Evolutionary conservation across 768 basidiomycete species (phyloP).

Genomic region (Podaxis sp.): DNA sequence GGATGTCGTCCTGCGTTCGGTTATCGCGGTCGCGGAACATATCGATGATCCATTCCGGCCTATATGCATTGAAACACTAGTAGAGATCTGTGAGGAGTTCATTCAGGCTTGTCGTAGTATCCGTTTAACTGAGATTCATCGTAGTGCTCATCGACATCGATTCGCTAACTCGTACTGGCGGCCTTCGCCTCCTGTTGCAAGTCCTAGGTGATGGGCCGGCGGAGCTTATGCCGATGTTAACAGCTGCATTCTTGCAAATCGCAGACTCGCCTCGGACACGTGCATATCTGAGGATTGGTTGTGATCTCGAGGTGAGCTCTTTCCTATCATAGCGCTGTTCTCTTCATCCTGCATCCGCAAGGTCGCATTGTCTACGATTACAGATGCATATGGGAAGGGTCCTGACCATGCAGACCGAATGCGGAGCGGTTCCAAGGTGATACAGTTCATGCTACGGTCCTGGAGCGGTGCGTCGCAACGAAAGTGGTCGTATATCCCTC

Average conservation of each 20-base stretch:
- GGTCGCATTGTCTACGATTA: conserved; percentile 87
- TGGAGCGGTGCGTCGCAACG: conserved; percentile 78
- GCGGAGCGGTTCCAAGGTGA: conserved; percentile 72
- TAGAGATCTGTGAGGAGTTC: conserved; percentile 76
- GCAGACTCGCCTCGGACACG: conserved; percentile 85
- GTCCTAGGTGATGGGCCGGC: conserved; percentile 87
- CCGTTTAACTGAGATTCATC: background rate
- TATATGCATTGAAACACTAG: conserved; percentile 81
- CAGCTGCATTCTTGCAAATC: conserved; percentile 78
- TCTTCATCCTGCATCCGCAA: conserved; percentile 26
- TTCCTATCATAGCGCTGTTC: background rate
- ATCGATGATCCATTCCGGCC: conserved; percentile 85
- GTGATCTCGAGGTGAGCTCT: conserved; percentile 81
- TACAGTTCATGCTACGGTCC: conserved; percentile 81
- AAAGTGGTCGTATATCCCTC: too few species aligned
- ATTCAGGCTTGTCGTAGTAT: background rate
- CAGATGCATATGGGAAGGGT: conserved; percentile 89
- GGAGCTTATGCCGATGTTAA: conserved; percentile 77
- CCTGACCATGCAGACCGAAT: conserved; percentile 78
- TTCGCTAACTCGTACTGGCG: conserved; percentile 76
- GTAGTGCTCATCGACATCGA: conserved; percentile 88
- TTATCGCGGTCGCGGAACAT: conserved; percentile 93
- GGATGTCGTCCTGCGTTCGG: conserved; percentile 77
- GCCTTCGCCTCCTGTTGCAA: conserved; percentile 83
- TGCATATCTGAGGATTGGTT: conserved; percentile 72